phyloP scores from a whole-genome alignment of 768 basidiomycete species.

The Russula lepida region DNA sequence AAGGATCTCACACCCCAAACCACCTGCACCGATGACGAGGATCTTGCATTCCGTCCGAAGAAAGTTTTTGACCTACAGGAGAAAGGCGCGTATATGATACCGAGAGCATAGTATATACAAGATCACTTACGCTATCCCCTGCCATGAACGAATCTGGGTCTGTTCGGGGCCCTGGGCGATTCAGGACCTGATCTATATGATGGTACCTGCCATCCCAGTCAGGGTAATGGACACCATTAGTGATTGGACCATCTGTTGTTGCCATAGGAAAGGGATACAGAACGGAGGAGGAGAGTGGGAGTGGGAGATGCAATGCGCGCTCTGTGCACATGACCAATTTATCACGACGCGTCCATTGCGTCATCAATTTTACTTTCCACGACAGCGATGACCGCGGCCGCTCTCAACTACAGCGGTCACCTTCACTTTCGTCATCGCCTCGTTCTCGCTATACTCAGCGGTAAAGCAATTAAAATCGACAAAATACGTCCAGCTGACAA shows the following conservation, averaged over 20 bases:
- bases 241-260: not conserved
- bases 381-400: not conserved
- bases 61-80: slow-evolving; percentile 73
- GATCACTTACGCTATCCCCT: slow-evolving; percentile 60
- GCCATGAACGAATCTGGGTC: slow-evolving; percentile 67
- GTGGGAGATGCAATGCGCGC: not conserved
- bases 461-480: slow-evolving; percentile 75
- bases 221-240: slow-evolving; percentile 32
- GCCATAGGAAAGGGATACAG: not conserved
- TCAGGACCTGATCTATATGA: slow-evolving; percentile 80
- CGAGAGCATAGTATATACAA: not conserved
- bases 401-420: slow-evolving; percentile 66
- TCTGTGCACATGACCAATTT: not conserved
- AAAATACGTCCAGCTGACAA: slow-evolving; percentile 87
- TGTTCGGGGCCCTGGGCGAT: slow-evolving; percentile 82
- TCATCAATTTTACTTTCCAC: not conserved
- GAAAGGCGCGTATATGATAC: not conserved
- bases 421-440: slow-evolving; percentile 76
- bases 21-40: slow-evolving; percentile 96
- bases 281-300: not conserved
- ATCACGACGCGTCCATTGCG: slow-evolving; percentile 13
- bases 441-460: slow-evolving; percentile 83
- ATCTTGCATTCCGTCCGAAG: slow-evolving; percentile 81
- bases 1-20: slow-evolving; percentile 94
- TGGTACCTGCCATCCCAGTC: slow-evolving; percentile 63